phyloP scores from a whole-genome alignment of 257 asterid genomes.

The Jacaranda copaia region DNA sequence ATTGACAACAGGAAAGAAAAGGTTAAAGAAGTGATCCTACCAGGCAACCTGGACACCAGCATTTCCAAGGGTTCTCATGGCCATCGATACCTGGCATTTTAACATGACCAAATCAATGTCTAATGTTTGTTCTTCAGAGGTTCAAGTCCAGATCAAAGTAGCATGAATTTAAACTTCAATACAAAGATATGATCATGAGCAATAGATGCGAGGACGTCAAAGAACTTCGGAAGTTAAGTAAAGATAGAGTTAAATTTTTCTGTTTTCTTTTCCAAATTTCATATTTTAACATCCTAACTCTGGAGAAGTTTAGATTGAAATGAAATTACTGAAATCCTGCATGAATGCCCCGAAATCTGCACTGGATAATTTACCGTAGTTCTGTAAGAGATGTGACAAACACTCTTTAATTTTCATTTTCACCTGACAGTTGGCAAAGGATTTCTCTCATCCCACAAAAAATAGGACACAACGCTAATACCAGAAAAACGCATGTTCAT shows the following conservation, averaged over 20 bases:
- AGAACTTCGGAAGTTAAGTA: background rate
- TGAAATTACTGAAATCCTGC: too few relatives aligned
- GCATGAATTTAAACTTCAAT: constrained; percentile 7
- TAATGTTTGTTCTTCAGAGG: constrained; percentile 19
- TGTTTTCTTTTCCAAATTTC: background rate
- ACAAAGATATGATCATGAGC: constrained; percentile 22
- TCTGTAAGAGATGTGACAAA: background rate
- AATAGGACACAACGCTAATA: background rate
- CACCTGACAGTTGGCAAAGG: background rate
- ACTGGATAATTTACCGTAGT: too few relatives aligned
- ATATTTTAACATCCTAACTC: background rate
- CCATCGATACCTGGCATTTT: constrained; percentile 84
- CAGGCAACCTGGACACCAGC: constrained; percentile 87
- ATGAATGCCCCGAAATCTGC: too few relatives aligned
- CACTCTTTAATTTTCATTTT: background rate
- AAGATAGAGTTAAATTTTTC: background rate
- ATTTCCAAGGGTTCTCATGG: constrained; percentile 85
- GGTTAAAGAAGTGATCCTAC: constrained; percentile 45
- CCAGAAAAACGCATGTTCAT: constrained; percentile 1
- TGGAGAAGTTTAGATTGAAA: too few relatives aligned
- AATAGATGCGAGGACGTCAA: constrained; percentile 5
- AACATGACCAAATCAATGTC: constrained; percentile 25
- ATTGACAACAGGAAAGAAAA: background rate
- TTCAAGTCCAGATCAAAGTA: constrained; percentile 5
- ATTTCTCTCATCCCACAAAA: background rate